Evolutionary conservation across 2,329 filamentous ascomycete genomes (phyloP).

Genomic region (Alternaria ethzedia): DNA sequence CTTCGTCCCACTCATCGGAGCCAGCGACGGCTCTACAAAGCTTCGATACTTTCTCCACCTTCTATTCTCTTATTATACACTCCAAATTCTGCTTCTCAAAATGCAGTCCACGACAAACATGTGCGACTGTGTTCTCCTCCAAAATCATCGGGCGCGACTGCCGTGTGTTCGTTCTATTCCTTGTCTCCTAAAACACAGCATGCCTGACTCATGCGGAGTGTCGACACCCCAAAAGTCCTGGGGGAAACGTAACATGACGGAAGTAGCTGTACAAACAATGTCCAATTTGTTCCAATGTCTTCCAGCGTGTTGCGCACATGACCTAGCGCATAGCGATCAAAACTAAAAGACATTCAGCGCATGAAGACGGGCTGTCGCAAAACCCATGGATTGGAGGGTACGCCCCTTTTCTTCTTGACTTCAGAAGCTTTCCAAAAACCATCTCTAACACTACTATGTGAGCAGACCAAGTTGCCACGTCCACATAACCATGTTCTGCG

Average conservation of each 20-base stretch:
- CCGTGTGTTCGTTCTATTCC: background rate
- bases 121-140: background rate
- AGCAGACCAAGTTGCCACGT: background rate
- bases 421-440: rapidly evolving
- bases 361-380: no score
- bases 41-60: background rate
- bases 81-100: background rate
- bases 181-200: background rate
- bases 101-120: background rate
- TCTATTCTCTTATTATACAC: background rate
- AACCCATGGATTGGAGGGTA: rapidly evolving
- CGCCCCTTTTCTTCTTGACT: rapidly evolving
- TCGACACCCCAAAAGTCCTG: background rate
- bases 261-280: background rate
- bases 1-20: background rate
- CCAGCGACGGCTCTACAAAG: background rate
- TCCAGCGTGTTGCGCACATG: background rate
- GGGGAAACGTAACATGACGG: no score
- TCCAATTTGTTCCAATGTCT: rapidly evolving
- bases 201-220: background rate
- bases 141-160: no score
- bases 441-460: rapidly evolving
- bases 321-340: background rate
- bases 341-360: no score
- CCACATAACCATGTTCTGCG: background rate